A percentile compares a stretch with the other conserved stretches of the same genome.
Evolutionary conservation across 2,329 filamentous ascomycete genomes (phyloP).

Genomic region (Colletotrichum sojae): DNA sequence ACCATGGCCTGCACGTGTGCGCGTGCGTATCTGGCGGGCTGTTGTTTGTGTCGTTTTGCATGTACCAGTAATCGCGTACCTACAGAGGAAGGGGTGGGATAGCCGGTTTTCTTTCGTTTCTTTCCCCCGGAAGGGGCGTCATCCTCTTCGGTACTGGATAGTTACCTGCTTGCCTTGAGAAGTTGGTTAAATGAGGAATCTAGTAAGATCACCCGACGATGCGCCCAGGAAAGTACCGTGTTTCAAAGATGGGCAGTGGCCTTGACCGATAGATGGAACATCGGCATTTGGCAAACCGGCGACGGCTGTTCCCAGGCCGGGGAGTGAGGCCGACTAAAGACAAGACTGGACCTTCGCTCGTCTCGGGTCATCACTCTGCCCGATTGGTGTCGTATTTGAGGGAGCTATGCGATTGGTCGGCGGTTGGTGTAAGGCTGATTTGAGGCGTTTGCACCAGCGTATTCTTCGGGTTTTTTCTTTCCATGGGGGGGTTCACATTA

Average conservation of each 20-base stretch:
- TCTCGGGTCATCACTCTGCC: slow-evolving; percentile 29
- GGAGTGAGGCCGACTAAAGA: too few species aligned
- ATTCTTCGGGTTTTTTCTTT: slow-evolving; percentile 41
- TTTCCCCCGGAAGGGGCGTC: background rate
- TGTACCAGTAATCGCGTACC: slow-evolving; percentile 13
- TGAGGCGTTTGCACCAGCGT: slow-evolving; percentile 30
- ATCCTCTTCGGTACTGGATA: too few species aligned
- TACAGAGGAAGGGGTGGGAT: slow-evolving; percentile 4
- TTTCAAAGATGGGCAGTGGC: too few species aligned
- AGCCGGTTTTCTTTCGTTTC: slow-evolving; percentile 2
- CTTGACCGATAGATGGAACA: too few species aligned
- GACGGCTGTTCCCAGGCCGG: too few species aligned
- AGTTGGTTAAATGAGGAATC: too few species aligned
- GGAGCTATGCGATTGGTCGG: slow-evolving; percentile 28
- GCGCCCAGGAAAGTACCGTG: too few species aligned
- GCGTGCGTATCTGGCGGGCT: background rate
- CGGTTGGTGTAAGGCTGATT: slow-evolving; percentile 9
- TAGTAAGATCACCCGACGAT: too few species aligned
- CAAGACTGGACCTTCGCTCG: too few species aligned
- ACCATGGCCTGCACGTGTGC: background rate
- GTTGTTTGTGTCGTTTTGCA: slow-evolving; percentile 12
- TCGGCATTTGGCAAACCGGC: too few species aligned
- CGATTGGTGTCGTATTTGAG: slow-evolving; percentile 27
- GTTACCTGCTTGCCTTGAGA: too few species aligned
- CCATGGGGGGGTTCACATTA: too few species aligned